Conservation (phyloP, 495 filamentous ascomycete genomes). For the Tuber aestivum region DNA sequence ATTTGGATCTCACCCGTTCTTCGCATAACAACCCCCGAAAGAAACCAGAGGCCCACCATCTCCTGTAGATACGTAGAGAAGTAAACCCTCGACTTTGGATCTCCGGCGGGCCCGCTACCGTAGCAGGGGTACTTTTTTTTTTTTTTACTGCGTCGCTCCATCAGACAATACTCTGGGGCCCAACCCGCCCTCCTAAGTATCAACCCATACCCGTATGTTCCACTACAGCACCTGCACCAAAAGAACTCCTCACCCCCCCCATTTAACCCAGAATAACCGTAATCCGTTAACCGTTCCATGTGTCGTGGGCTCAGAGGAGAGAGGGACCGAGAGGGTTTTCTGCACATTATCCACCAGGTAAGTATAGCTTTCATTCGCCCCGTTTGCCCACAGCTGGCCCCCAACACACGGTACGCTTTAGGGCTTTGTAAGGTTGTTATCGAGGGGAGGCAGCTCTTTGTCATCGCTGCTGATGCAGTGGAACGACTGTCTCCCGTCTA, state of each 20-base stretch:
- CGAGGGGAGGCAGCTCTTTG: slow-evolving; percentile 49
- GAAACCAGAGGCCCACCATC: slow-evolving; percentile 52
- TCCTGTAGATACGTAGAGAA: slow-evolving; percentile 51
- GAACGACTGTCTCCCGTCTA: slow-evolving; percentile 48
- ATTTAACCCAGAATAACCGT: neutral
- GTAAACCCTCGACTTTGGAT: slow-evolving; percentile 46
- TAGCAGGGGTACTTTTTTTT: slow-evolving; percentile 46
- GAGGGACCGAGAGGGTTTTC: slow-evolving; percentile 6
- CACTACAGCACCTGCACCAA: slow-evolving; percentile 44
- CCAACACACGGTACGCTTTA: slow-evolving; percentile 48
- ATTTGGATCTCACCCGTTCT: slow-evolving; percentile 38
- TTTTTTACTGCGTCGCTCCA: slow-evolving; percentile 44
- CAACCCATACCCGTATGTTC: slow-evolving; percentile 45
- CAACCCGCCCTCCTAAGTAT: slow-evolving; percentile 51
- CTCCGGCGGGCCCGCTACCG: slow-evolving; percentile 47
- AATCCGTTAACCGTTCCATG: slow-evolving; percentile 29
- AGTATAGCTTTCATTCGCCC: slow-evolving; percentile 52
- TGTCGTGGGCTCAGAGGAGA: slow-evolving; percentile 24
- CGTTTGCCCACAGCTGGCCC: slow-evolving; percentile 51
- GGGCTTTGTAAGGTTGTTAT: slow-evolving; percentile 51
- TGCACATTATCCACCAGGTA: slow-evolving; percentile 51
- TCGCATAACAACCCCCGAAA: slow-evolving; percentile 49
- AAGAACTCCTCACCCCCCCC: slow-evolving; percentile 41
- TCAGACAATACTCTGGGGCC: slow-evolving; percentile 46
- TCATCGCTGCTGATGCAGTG: slow-evolving; percentile 48